Conservation (phyloP, 768 basidiomycete genomes). For the Auricularia auricula-judae region DNA sequence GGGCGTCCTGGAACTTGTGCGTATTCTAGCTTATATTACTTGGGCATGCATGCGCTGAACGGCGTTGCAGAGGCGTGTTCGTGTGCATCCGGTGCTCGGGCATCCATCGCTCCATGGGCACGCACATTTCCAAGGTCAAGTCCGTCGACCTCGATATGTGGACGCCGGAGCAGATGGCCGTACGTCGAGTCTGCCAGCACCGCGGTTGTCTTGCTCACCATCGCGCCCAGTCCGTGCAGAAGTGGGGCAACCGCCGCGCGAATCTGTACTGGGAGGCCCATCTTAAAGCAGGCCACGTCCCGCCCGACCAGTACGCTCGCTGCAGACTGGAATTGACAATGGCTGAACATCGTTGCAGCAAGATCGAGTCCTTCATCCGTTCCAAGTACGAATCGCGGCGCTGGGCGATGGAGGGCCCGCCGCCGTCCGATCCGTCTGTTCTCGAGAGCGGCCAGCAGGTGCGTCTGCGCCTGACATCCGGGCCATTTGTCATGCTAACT, state of each 20-base stretch:
- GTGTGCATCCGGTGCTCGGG: constrained; percentile 97
- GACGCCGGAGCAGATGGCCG: constrained; percentile 97
- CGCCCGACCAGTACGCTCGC: constrained; percentile 80
- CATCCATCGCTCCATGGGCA: constrained; percentile 95
- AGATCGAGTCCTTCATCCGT: constrained; percentile 95
- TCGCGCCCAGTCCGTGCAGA: constrained; percentile 55
- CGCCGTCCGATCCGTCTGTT: constrained; percentile 67
- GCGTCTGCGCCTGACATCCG: background rate
- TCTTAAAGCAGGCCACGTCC: constrained; percentile 80
- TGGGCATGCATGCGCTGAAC: no score
- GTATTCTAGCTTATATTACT: no score
- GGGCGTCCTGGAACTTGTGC: constrained; percentile 99
- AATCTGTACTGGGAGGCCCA: constrained; percentile 98
- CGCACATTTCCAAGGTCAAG: constrained; percentile 94
- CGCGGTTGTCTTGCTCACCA: background rate
- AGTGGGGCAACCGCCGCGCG: constrained; percentile 89
- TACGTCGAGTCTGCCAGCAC: constrained; percentile 22
- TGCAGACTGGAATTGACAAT: background rate
- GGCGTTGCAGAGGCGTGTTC: constrained; percentile 62
- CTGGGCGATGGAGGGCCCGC: constrained; percentile 89
- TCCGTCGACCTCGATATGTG: constrained; percentile 96
- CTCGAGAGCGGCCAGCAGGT: constrained; percentile 39
- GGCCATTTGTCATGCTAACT: background rate
- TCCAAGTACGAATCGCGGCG: constrained; percentile 90
- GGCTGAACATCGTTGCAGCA: constrained; percentile 36